These are phyloP conservation scores for Phytophthora pisi DNA, from an alignment of 352 stramenopile genomes.

Conservation along the genomic window DNA sequence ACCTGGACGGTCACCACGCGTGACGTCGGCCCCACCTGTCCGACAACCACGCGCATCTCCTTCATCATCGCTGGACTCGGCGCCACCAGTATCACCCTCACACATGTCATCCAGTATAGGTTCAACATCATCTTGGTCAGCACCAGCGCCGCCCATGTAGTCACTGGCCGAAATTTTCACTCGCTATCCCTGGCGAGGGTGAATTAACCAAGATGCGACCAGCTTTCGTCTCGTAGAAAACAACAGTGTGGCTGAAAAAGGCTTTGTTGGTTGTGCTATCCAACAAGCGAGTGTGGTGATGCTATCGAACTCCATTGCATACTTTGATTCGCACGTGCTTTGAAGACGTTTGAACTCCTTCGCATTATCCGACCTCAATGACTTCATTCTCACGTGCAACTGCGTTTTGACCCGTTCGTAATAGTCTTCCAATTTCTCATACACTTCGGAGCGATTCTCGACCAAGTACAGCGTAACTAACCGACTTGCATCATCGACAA, in stretches of 20 bases:
- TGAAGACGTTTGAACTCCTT: conserved; percentile 20
- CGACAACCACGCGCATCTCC: too few species aligned
- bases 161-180: background rate
- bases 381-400: conserved; percentile 22
- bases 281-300: conserved; percentile 14
- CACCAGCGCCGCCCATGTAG: background rate
- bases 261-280: background rate
- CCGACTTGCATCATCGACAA: conserved; percentile 25
- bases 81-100: background rate
- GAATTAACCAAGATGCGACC: background rate
- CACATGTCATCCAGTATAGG: background rate
- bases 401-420: conserved; percentile 17
- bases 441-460: conserved; percentile 21
- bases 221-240: background rate
- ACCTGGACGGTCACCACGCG: background rate
- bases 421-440: conserved; percentile 26
- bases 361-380: conserved; percentile 18
- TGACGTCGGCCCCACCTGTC: too few species aligned
- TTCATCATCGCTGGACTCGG: background rate
- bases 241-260: background rate
- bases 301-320: conserved; percentile 22
- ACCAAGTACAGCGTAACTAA: conserved; percentile 19
- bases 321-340: conserved; percentile 1
- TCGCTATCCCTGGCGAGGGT: background rate
- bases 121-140: background rate